Evolutionary conservation across 805 yeast genomes (phyloP).

Genomic region (Candida stauntonica): DNA sequence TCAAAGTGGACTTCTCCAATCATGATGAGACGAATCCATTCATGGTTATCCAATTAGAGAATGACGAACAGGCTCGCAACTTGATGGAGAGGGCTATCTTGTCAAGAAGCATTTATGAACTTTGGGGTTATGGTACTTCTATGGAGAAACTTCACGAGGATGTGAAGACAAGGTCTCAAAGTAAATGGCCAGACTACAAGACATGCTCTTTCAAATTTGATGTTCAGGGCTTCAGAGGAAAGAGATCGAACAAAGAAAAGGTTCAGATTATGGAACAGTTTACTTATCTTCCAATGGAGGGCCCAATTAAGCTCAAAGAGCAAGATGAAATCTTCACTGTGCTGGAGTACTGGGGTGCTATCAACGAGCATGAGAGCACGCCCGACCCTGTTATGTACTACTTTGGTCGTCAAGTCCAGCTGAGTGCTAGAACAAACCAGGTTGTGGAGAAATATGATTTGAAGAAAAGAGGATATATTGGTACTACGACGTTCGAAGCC

Average conservation of each 20-base stretch:
- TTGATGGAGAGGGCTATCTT: slow-evolving; percentile 67
- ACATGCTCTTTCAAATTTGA: slow-evolving; percentile 72
- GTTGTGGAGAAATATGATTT: slow-evolving; percentile 76
- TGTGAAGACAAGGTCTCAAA: slow-evolving; percentile 28
- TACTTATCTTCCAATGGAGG: slow-evolving; percentile 63
- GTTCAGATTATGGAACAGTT: slow-evolving; percentile 68
- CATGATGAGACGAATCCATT: slow-evolving; percentile 68
- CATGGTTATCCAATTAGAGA: slow-evolving; percentile 57
- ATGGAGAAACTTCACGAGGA: slow-evolving; percentile 54
- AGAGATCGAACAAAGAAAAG: slow-evolving; percentile 46
- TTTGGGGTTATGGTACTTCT: slow-evolving; percentile 70
- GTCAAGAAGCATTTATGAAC: slow-evolving; percentile 72
- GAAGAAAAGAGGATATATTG: slow-evolving; percentile 79
- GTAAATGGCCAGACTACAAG: slow-evolving; percentile 31
- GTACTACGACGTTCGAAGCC: slow-evolving; percentile 96
- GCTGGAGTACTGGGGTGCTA: slow-evolving; percentile 66
- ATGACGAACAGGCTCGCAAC: slow-evolving; percentile 61
- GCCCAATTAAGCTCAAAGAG: slow-evolving; percentile 70
- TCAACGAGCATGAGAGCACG: slow-evolving; percentile 38
- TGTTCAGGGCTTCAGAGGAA: slow-evolving; percentile 72
- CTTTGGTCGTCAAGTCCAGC: slow-evolving; percentile 71
- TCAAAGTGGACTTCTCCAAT: slow-evolving; percentile 52
- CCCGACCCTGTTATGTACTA: slow-evolving; percentile 51
- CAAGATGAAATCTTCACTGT: slow-evolving; percentile 71
- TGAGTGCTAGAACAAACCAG: slow-evolving; percentile 57